These are phyloP conservation scores for Amniculicola lignicola DNA, from an alignment of 495 filamentous ascomycete species.

Conservation along the genomic window DNA sequence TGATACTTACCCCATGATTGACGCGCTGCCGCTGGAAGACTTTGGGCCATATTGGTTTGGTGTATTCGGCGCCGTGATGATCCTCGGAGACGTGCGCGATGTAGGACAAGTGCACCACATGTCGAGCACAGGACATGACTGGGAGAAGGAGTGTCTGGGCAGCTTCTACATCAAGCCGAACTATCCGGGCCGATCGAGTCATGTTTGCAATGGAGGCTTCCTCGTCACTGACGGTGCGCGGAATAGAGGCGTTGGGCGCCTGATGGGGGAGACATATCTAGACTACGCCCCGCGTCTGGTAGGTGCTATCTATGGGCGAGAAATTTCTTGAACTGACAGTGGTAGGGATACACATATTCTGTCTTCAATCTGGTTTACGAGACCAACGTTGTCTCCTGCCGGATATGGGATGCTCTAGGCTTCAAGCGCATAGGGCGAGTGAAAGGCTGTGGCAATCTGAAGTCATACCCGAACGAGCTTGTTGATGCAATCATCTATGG, in stretches of 20 bases:
- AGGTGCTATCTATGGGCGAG: slow-evolving; percentile 34
- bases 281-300: slow-evolving; percentile 91
- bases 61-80: slow-evolving; percentile 91
- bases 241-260: slow-evolving; percentile 82
- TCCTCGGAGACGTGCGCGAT: slow-evolving; percentile 74
- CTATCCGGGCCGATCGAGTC: slow-evolving; percentile 92
- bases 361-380: slow-evolving; percentile 99
- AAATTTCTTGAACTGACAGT: slow-evolving; percentile 8
- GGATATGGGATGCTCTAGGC: slow-evolving; percentile 95
- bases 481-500: slow-evolving; percentile 98
- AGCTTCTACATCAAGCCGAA: slow-evolving; percentile 98
- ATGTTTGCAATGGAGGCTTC: slow-evolving; percentile 95
- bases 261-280: slow-evolving; percentile 92
- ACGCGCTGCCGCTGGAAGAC: slow-evolving; percentile 66
- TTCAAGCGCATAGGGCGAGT: slow-evolving; percentile 96
- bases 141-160: slow-evolving; percentile 81
- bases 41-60: slow-evolving; percentile 94
- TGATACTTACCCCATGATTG: slow-evolving; percentile 93
- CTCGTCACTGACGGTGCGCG: slow-evolving; percentile 86
- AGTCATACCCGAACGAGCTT: slow-evolving; percentile 72
- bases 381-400: slow-evolving; percentile 90
- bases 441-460: slow-evolving; percentile 80
- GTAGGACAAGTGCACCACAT: slow-evolving; percentile 57
- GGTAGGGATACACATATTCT: slow-evolving; percentile 83
- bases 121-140: slow-evolving; percentile 62